Evolutionary conservation across 257 asterid species (phyloP).

Genomic region (Lycium ferocissimum): DNA sequence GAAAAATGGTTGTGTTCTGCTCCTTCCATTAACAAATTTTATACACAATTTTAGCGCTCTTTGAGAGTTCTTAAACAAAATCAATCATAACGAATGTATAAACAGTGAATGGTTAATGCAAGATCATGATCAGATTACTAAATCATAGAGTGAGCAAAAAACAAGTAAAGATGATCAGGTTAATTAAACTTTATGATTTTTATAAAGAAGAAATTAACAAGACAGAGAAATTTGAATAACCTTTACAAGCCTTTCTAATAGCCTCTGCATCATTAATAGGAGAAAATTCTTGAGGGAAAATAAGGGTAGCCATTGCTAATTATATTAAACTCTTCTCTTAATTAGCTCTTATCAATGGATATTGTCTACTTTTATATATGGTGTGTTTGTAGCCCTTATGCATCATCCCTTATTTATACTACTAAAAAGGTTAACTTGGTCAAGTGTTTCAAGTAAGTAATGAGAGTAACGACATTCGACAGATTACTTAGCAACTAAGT

Average conservation of each 20-base stretch:
- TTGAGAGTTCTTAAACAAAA: no score
- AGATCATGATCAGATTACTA: not conserved
- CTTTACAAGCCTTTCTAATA: slow-evolving; percentile 70
- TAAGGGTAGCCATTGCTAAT: slow-evolving; percentile 59
- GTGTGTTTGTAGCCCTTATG: no score
- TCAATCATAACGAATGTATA: not conserved
- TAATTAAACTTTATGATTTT: no score
- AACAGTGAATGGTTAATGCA: not conserved
- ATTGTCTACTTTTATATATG: not conserved
- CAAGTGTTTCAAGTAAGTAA: not conserved
- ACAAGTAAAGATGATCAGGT: not conserved
- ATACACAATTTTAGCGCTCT: no score
- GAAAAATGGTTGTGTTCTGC: no score
- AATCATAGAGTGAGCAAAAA: not conserved
- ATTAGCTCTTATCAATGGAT: not conserved
- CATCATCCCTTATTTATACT: not conserved
- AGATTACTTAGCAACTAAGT: not conserved
- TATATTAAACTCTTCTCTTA: not conserved
- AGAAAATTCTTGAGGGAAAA: slow-evolving; percentile 69
- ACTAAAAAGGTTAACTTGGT: not conserved
- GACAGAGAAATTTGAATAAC: slow-evolving; percentile 35
- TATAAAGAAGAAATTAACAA: not conserved
- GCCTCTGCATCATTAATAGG: slow-evolving; percentile 85
- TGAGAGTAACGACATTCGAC: slow-evolving; percentile 47
- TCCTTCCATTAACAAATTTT: no score